Base-by-base conservation (phyloP, 768 basidiomycete genomes). In the Russula abietina region DNA sequence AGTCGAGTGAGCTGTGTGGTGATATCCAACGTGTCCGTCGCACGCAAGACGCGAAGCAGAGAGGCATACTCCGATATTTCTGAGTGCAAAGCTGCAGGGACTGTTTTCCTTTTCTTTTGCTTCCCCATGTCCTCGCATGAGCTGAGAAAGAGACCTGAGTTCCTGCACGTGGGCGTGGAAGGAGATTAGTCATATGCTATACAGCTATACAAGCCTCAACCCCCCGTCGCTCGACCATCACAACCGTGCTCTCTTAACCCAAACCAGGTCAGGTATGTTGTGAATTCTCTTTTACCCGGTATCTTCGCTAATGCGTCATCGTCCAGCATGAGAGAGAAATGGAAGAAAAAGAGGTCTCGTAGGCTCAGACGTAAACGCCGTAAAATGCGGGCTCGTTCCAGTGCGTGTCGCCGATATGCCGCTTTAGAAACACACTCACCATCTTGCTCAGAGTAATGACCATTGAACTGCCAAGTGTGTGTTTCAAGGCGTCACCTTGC, bases 351-450 rank as follows among this genome's bases (percentile, higher is more conserved):
- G 83, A 84, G 91, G 74, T 91, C 91, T 68, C 86, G 91, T 75
- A 89, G 91, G 74, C 91, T 93, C 80, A 83, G 91, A 74, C 88
- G 91, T 77, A 93, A 93, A 73, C 89, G 91, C 82, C 87, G 91
- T 88, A 93, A 93, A 83, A 93, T 93, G 91, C 85, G 91, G 75
- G 91, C 91, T 67, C 91, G 91, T 78, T 93, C 91, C 82, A 93
- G 91, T 93, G 70, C 68, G 91, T 87, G 48, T 36, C 54, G 26
- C 53, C 45, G 14, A 19, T 26, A n/a, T 2, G 36, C 26, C n/a
- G 22, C 36, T 28, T 51, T 45, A 22, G 59, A n/a, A 28, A 39
- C 45, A n/a, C 16, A 51, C 51, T 61, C 26, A 60, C 45, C 43
- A 33, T 55, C 24, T 56, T 53, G 4, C 14, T 52, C 73, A 78